A percentile compares a stretch with the other conserved stretches of the same genome.
Evolutionary conservation across 352 stramenopile species (phyloP).

Genomic region (Phytophthora ohioensis): DNA sequence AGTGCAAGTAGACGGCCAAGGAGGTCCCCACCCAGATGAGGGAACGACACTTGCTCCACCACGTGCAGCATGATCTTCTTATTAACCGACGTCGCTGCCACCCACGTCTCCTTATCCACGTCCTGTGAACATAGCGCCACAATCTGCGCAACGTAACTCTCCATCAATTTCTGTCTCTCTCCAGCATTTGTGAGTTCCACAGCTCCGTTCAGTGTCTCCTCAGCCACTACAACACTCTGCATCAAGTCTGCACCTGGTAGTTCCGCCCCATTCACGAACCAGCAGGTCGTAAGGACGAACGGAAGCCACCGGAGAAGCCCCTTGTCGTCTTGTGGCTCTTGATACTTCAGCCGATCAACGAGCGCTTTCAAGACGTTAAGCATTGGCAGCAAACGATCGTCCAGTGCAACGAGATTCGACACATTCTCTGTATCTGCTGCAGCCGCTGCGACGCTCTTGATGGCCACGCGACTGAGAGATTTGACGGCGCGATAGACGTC

Average conservation of each 20-base stretch:
- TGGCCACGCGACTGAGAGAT: slow-evolving; percentile 38
- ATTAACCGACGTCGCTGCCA: slow-evolving; percentile 46
- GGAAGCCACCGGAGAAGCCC: slow-evolving; percentile 49
- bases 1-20: slow-evolving; percentile 79
- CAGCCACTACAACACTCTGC: slow-evolving; percentile 28
- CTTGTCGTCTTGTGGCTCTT: slow-evolving; percentile 11
- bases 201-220: slow-evolving; percentile 37
- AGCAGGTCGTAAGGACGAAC: slow-evolving; percentile 46
- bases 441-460: slow-evolving; percentile 27
- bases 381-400: slow-evolving; percentile 40
- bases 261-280: slow-evolving; percentile 40
- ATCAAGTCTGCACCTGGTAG: slow-evolving; percentile 40
- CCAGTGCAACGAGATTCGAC: slow-evolving; percentile 25
- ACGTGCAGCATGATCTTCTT: slow-evolving; percentile 70
- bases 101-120: slow-evolving; percentile 75
- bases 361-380: slow-evolving; percentile 39
- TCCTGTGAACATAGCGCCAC: slow-evolving; percentile 61
- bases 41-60: slow-evolving; percentile 63
- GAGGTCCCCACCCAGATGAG: slow-evolving; percentile 71
- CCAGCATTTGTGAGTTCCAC: slow-evolving; percentile 13
- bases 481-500: slow-evolving; percentile 36
- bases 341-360: slow-evolving; percentile 10
- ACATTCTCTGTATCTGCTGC: slow-evolving; percentile 20
- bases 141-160: slow-evolving; percentile 47
- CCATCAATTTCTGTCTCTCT: slow-evolving; percentile 28